Base-by-base conservation (phyloP, 768 basidiomycete species). In the Lactarius pseudohatsudake region DNA sequence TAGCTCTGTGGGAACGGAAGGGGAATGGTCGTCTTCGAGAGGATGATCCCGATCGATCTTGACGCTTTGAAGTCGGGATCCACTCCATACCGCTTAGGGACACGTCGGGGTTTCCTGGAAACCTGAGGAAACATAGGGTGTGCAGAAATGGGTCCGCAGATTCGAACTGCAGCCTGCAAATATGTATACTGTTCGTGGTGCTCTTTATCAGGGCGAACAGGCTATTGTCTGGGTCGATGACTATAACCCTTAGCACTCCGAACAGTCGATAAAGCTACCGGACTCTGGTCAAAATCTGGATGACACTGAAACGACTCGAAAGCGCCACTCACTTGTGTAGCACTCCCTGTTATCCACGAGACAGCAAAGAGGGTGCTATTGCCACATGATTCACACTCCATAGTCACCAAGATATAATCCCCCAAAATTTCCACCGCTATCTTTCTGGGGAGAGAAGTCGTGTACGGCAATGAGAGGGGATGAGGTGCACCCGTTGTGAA, bases 1-100 rank as follows among this genome's bases (percentile, higher is more conserved):
- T 45, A 8, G 61, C 56, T 34, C 32, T 62, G 55, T 45, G 57
- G 45, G 65, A 57, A n/a, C 56, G 61, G 61, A 66, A 66, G n/a
- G 65, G 65, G 15, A 56, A 55, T 10, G 22, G n/a, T 16, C 60
- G 65, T 57, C 50, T 26, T 3, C 65, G 60, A 7, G 60, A 10
- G 30, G 10, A 16, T 43, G 34, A 40, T 9, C 7, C 60, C 11
- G 45, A 16, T n/a, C 32, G 22, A 8, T 53, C 26, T 26, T 53
- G 16, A 8, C 16, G 56, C 30, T 15, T 22, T 4, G 18, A 30
- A 8, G 65, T 66, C 45, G 60, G 47, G 16, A 62, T 53, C 61
- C 65, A 66, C 22, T 66, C 61, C 26, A 26, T 54, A 22, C 41
- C 18, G 47, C 32, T 56, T 5, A 20, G n/a, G 32, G 38, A 53